Evolutionary conservation across 441 rosid species (phyloP).

Genomic region (Gossypium trilobum): DNA sequence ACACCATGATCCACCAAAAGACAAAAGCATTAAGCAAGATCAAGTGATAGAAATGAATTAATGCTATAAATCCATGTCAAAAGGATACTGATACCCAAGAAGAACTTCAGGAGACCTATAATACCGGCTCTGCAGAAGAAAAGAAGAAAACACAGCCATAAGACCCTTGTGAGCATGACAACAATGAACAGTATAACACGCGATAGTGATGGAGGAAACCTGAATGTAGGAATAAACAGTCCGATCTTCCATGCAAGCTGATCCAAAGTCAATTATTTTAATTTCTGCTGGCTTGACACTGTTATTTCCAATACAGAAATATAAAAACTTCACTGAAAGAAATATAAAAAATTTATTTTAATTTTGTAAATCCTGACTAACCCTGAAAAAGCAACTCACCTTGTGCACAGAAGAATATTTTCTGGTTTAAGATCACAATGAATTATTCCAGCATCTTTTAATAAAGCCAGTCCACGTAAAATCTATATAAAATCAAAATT

Average conservation of each 20-base stretch:
- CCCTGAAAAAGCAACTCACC: slow-evolving; percentile 41
- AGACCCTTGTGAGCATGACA: slow-evolving; percentile 13
- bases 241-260: slow-evolving; percentile 98
- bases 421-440: slow-evolving; percentile 99
- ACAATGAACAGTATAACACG: slow-evolving; percentile 8
- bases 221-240: slow-evolving; percentile 98
- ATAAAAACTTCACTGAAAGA: slow-evolving; percentile 19
- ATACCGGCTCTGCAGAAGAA: slow-evolving; percentile 86
- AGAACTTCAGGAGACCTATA: slow-evolving; percentile 99
- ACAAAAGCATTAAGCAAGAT: neutral
- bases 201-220: slow-evolving; percentile 35
- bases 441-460: slow-evolving; percentile 94
- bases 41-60: slow-evolving; percentile 9
- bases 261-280: slow-evolving; percentile 98
- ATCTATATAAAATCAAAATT: slow-evolving; percentile 41
- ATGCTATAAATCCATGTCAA: slow-evolving; percentile 2
- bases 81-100: slow-evolving; percentile 99
- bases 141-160: slow-evolving; percentile 15
- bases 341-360: neutral
- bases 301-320: slow-evolving; percentile 30
- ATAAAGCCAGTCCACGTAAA: slow-evolving; percentile 74
- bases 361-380: slow-evolving; percentile 13
- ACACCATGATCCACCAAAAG: neutral
- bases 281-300: slow-evolving; percentile 89
- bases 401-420: slow-evolving; percentile 87